Evolutionary conservation across 768 basidiomycete species (phyloP).

Genomic region (Termitomyces sp.): DNA sequence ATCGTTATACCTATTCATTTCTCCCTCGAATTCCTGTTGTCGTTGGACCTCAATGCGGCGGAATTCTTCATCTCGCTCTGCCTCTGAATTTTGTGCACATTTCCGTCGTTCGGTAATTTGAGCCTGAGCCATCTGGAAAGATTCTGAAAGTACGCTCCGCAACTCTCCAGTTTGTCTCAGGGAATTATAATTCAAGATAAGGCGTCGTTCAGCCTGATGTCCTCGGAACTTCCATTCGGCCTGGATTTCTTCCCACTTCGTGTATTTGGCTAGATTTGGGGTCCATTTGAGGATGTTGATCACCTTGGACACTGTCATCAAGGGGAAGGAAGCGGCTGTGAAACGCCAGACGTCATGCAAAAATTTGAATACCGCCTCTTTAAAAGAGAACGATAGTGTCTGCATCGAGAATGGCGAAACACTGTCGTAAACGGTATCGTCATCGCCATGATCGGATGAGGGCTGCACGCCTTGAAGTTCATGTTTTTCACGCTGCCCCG

Average conservation of each 20-base stretch:
- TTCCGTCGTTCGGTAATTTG: neutral
- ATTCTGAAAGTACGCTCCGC: neutral
- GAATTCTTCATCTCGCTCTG: neutral
- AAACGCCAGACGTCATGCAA: neutral
- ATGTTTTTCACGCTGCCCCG: neutral
- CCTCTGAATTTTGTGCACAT: neutral
- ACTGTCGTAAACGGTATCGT: neutral
- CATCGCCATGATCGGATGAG: neutral
- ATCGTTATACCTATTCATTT: neutral
- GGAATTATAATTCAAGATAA: neutral
- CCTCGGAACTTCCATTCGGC: neutral
- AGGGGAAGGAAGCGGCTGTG: neutral
- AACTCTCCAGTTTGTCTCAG: neutral
- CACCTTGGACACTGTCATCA: neutral
- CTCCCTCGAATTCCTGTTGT: neutral
- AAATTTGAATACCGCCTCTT: neutral
- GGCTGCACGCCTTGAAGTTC: neutral
- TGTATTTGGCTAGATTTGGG: neutral
- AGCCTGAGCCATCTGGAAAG: neutral
- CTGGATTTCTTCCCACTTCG: neutral
- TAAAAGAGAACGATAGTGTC: neutral
- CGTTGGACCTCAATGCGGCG: neutral
- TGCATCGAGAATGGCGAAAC: neutral
- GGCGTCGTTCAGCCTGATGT: neutral
- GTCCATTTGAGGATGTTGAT: neutral